Evolutionary conservation across 129 eudicot species (phyloP), one percentile per base, ranked within the genome.

Genomic region (Ambrosia trifida): DNA sequence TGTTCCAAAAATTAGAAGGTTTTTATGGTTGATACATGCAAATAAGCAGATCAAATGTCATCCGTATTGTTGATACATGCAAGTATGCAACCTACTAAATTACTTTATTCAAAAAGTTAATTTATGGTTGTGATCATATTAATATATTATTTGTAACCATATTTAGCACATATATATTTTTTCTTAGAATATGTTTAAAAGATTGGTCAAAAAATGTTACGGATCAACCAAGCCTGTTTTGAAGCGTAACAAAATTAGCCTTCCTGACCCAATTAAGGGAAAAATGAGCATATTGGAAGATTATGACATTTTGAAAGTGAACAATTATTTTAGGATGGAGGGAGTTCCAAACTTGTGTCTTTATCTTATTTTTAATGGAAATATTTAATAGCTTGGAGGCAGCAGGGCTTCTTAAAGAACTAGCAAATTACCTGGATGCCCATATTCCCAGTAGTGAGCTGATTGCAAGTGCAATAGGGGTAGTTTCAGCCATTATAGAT

Each of bases 381-480:
- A 70, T 77, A 4, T 63, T 31, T 66, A 35, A 85, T 40, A 40
- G 98, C 86, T 84, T 94, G 77, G 98, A 94, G 81, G 96, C 98
- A 7, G 98, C 98, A 31, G 98, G 98, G 45, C 68, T 94, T 75
- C 85, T 94, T 67, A 84, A 96, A 54, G 98, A 94, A 82, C 10
- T 94, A 72, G 98, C 98, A 68, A 94, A 82, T 84, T 94, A 84
- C 79, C 97, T 94, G 16, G 98, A 94, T 75, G 82, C 97, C 58
- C 81, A 94, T 79, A 87, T 94, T 40, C 74, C 93, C 16, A 94
- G 80, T 68, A 62, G 78, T 31, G 89, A 94, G 74, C 72, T 94
- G 79, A 90, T 90, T 75, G 98, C 98, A 52, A 87, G 96, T 64
- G 91, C 97, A 18, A 90, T 94, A 70, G 98, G 98, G 57, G 89